Evolutionary conservation across 208 protist genomes (phyloP).

Genomic region (Leishmania gerbilli): DNA sequence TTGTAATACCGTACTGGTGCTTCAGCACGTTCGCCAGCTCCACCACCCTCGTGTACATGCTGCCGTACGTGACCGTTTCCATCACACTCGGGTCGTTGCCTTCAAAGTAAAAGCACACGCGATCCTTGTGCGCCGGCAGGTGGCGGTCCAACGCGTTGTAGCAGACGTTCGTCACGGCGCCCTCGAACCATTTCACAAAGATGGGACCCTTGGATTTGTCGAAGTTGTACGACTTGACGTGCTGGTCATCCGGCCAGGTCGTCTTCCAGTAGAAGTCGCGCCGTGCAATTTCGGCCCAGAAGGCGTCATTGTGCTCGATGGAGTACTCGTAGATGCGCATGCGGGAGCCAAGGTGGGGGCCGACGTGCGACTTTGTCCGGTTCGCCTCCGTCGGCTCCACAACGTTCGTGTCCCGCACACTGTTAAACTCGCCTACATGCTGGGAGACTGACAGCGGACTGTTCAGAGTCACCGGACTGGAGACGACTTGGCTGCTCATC

Average conservation of each 20-base stretch:
- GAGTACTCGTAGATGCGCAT: slow-evolving; percentile 73
- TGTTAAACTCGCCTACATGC: slow-evolving; percentile 45
- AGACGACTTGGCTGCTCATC: slow-evolving; percentile 12
- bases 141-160: slow-evolving; percentile 92
- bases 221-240: slow-evolving; percentile 80
- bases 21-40: slow-evolving; percentile 92
- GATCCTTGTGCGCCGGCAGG: slow-evolving; percentile 58
- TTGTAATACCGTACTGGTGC: slow-evolving; percentile 80
- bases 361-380: slow-evolving; percentile 44
- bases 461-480: slow-evolving; percentile 19
- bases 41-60: slow-evolving; percentile 84
- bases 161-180: slow-evolving; percentile 81
- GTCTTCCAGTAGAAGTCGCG: slow-evolving; percentile 74
- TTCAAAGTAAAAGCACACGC: slow-evolving; percentile 89
- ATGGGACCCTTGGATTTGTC: slow-evolving; percentile 69
- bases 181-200: slow-evolving; percentile 84
- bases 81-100: slow-evolving; percentile 73
- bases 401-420: slow-evolving; percentile 14
- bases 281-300: slow-evolving; percentile 72
- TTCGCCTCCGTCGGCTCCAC: slow-evolving; percentile 28
- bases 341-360: slow-evolving; percentile 44
- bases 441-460: slow-evolving; percentile 20
- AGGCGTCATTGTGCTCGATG: slow-evolving; percentile 54
- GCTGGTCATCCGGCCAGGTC: slow-evolving; percentile 57
- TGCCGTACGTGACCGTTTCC: slow-evolving; percentile 78